These are phyloP conservation scores for Gliomastix tumulicola DNA, from an alignment of 2,329 filamentous ascomycete genomes.

Conservation along the genomic window DNA sequence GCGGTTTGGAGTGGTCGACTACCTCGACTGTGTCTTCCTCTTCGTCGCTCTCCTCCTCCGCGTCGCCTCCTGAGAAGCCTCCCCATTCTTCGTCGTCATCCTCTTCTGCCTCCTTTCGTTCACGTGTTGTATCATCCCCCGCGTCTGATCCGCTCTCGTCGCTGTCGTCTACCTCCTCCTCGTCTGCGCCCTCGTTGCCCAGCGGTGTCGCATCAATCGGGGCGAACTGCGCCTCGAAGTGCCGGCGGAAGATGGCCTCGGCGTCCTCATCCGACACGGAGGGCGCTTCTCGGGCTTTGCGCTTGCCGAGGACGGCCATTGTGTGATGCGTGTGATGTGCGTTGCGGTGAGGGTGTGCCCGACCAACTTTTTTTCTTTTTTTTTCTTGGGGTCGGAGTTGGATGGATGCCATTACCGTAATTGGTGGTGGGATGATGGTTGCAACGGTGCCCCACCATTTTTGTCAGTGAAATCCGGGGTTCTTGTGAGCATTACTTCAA, in stretches of 20 bases:
- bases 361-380: slow-evolving; percentile 1
- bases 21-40: slow-evolving; percentile 43
- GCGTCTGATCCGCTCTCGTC: slow-evolving; percentile 4
- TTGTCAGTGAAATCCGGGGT: too few species aligned
- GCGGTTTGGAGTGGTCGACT: slow-evolving; percentile 47
- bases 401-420: too few species aligned
- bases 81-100: slow-evolving; percentile 14
- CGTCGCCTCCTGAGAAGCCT: slow-evolving; percentile 17
- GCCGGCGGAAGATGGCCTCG: slow-evolving; percentile 69
- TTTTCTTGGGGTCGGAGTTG: too few species aligned
- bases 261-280: slow-evolving; percentile 41
- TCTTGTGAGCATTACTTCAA: too few species aligned
- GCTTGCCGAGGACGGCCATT: slow-evolving; percentile 43
- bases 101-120: slow-evolving; percentile 5
- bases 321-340: background rate
- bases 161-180: slow-evolving; percentile 15
- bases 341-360: background rate
- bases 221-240: slow-evolving; percentile 85
- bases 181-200: slow-evolving; percentile 26
- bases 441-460: too few species aligned
- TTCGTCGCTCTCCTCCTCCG: slow-evolving; percentile 13
- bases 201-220: slow-evolving; percentile 43
- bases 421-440: too few species aligned
- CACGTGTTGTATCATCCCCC: slow-evolving; percentile 8
- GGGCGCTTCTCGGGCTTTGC: slow-evolving; percentile 36